Evolutionary conservation across 257 asterid genomes (phyloP).

Genomic region (Osmanthus fragrans): DNA sequence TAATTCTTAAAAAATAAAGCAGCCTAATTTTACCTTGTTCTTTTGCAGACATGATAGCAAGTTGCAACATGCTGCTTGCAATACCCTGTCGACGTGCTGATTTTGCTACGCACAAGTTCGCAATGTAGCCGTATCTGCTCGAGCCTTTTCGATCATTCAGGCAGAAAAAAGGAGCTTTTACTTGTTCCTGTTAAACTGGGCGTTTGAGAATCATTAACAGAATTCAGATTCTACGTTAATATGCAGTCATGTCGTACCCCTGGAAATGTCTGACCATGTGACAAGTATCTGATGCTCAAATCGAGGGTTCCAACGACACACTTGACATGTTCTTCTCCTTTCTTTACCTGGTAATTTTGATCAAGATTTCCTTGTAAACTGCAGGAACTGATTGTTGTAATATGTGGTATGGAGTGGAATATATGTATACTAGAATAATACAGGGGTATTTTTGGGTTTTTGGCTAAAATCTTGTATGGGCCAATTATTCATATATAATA

Average conservation of each 20-base stretch:
- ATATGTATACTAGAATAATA: no score
- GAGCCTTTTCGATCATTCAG: slow-evolving; percentile 28
- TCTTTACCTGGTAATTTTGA: slow-evolving; percentile 43
- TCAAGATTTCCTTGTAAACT: background rate
- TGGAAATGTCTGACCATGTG: slow-evolving; percentile 51
- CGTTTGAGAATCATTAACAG: background rate
- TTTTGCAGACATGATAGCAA: slow-evolving; percentile 45
- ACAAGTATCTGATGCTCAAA: slow-evolving; percentile 51
- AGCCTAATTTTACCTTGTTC: slow-evolving; percentile 37
- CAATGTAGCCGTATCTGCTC: slow-evolving; percentile 49
- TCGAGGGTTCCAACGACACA: slow-evolving; percentile 69
- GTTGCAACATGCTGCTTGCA: slow-evolving; percentile 54
- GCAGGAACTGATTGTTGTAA: background rate
- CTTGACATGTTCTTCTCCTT: slow-evolving; percentile 40
- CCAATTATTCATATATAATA: no score
- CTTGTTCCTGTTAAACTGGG: slow-evolving; percentile 39
- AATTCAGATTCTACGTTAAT: background rate
- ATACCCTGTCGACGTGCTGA: slow-evolving; percentile 69
- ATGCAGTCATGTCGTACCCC: slow-evolving; percentile 37
- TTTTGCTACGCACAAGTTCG: slow-evolving; percentile 75
- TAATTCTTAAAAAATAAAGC: background rate
- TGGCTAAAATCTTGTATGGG: no score
- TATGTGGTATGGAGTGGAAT: no score
- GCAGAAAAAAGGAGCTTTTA: slow-evolving; percentile 41
- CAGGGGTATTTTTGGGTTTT: no score